Base-by-base conservation (phyloP, 75 land plant genomes). In the Adiantum capillusveneris region DNA sequence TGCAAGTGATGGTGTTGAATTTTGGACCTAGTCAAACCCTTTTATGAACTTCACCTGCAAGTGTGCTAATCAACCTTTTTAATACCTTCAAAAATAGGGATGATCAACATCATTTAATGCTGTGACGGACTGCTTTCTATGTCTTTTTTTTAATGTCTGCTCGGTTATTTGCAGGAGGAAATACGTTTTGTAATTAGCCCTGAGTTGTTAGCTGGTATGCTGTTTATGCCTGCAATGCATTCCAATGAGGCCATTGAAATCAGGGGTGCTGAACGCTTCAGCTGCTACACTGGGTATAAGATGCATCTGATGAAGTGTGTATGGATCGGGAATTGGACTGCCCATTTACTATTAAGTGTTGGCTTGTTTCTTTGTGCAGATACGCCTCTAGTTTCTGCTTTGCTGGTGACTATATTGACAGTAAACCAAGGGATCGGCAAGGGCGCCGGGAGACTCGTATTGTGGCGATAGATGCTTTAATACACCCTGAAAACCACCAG, bases 101-200 rank as follows among this genome's bases (percentile, higher is more conserved):
- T n/a, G n/a, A n/a, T n/a, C n/a, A n/a, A n/a, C n/a, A n/a, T n/a
- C n/a, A n/a, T n/a, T n/a, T n/a, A n/a, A n/a, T n/a, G n/a, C n/a
- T n/a, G n/a, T n/a, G n/a, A n/a, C n/a, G n/a, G n/a, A n/a, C n/a
- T n/a, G n/a, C n/a, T n/a, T n/a, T n/a, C n/a, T n/a, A n/a, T n/a
- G n/a, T n/a, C n/a, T n/a, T n/a, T n/a, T n/a, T n/a, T n/a, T n/a
- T n/a, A n/a, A n/a, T n/a, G n/a, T n/a, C n/a, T n/a, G n/a, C n/a
- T n/a, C n/a, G n/a, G n/a, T n/a, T n/a, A n/a, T n/a, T n/a, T n/a
- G 72, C 68, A 91, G 87, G 98, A 93, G 59, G 98, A 93, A 64
- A 89, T 93, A 12, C 83, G 90, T 25, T 89, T 93, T 63, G 72
- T 93, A 87, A 75, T 85, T 58, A 90, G 77, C 59, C 96, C 98